Conservation (phyloP, 1,284 basidiomycete genomes). For the Cerrena zonata region DNA sequence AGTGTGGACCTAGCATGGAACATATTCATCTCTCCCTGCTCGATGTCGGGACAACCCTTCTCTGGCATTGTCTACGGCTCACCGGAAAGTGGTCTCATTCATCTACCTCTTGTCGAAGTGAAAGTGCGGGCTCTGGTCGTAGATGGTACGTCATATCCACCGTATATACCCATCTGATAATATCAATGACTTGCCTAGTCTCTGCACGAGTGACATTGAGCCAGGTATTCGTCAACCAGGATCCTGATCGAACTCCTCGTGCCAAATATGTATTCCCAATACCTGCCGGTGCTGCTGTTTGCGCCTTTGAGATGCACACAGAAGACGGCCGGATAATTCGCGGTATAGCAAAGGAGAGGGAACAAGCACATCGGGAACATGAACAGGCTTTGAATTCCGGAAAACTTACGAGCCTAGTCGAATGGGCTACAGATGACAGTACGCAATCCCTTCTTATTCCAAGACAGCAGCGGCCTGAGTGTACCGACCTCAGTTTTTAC, state of each 20-base stretch:
- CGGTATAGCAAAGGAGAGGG: constrained; percentile 48
- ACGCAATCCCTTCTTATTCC: constrained; percentile 18
- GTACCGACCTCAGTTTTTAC: too few relatives aligned
- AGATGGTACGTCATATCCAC: background rate
- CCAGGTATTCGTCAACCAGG: constrained; percentile 43
- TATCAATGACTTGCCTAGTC: constrained; percentile 27
- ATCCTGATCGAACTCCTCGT: constrained; percentile 30
- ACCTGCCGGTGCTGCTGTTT: constrained; percentile 47
- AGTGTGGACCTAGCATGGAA: too few relatives aligned
- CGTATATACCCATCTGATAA: too few relatives aligned
- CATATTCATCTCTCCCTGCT: too few relatives aligned
- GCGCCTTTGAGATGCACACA: constrained; percentile 41
- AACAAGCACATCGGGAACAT: constrained; percentile 38
- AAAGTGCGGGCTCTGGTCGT: background rate
- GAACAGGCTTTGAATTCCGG: constrained; percentile 38
- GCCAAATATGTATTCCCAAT: constrained; percentile 58
- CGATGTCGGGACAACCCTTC: background rate
- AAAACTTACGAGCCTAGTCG: constrained; percentile 39
- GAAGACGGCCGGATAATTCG: constrained; percentile 35
- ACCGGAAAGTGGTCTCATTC: background rate
- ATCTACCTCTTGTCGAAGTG: constrained; percentile 1
- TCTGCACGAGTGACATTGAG: constrained; percentile 45
- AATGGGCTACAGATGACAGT: constrained; percentile 50
- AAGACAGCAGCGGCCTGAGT: background rate
- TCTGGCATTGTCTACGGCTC: background rate